Conservation (phyloP, 2,329 filamentous ascomycete genomes). For the Didymella segeticola region DNA sequence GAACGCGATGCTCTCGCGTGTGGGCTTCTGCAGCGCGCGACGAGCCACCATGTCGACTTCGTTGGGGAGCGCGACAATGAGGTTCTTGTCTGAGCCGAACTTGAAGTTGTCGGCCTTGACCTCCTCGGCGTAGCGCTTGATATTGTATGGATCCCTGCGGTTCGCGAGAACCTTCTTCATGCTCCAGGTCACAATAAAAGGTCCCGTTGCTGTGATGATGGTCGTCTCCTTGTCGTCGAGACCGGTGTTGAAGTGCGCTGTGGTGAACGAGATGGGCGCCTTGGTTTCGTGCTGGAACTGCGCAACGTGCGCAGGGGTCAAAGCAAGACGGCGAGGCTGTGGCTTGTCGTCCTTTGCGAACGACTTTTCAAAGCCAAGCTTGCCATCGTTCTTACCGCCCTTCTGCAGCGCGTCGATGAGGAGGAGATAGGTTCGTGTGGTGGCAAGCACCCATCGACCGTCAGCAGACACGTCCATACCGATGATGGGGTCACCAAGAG, state of each 20-base stretch:
- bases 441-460: conserved; percentile 93
- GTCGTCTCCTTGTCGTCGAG: conserved; percentile 83
- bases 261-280: conserved; percentile 83
- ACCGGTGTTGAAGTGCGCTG: conserved; percentile 92
- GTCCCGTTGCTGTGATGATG: conserved; percentile 95
- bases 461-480: conserved; percentile 95
- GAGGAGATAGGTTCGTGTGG: conserved; percentile 91
- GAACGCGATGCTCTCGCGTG: conserved; percentile 87
- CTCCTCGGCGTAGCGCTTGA: conserved; percentile 94
- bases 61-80: conserved; percentile 95
- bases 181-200: conserved; percentile 96
- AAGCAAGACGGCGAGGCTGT: conserved; percentile 84
- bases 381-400: conserved; percentile 93
- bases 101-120: conserved; percentile 99
- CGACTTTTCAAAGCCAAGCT: conserved; percentile 94
- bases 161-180: conserved; percentile 86
- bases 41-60: conserved; percentile 98
- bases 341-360: conserved; percentile 95
- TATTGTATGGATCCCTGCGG: conserved; percentile 87
- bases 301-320: conserved; percentile 90
- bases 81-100: conserved; percentile 95
- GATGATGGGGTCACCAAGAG: conserved; percentile 91
- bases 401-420: conserved; percentile 92
- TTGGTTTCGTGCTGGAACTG: conserved; percentile 98
- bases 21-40: conserved; percentile 82